phyloP scores from a whole-genome alignment of 179 eudicot genomes.

The Beta corolliflora region DNA sequence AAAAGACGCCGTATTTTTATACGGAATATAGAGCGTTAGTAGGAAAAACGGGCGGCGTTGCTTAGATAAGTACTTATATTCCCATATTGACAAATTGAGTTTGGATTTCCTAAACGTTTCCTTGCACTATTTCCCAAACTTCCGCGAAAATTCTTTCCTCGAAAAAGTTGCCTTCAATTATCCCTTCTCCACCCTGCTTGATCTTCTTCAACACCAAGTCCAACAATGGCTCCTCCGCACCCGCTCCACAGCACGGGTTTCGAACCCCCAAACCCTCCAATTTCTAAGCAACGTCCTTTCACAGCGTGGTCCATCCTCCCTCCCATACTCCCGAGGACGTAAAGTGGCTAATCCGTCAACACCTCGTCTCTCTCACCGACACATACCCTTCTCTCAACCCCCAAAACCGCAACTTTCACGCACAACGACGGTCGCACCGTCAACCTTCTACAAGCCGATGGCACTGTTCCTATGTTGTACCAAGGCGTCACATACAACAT shows the following conservation, averaged over 20 bases:
- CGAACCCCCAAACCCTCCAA: conserved; percentile 52
- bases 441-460: conserved; percentile 78
- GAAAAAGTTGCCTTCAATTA: no score
- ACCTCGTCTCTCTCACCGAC: conserved; percentile 60
- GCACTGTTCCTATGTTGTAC: conserved; percentile 74
- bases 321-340: conserved; percentile 79
- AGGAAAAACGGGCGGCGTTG: no score
- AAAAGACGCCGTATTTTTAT: no score
- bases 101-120: no score
- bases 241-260: conserved; percentile 1
- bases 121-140: no score
- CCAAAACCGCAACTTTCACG: conserved; percentile 69
- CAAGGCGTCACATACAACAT: conserved; percentile 74
- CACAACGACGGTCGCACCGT: conserved; percentile 89
- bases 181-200: no score
- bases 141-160: no score
- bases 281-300: conserved; percentile 80
- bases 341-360: conserved; percentile 90
- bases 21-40: no score
- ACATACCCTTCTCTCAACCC: conserved; percentile 66
- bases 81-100: no score
- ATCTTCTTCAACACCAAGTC: no score
- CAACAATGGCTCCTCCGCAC: conserved; percentile 18
- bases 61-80: no score
- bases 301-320: conserved; percentile 73